Conservation (phyloP, 805 yeast species). For the Hanseniaspora mollemarum region DNA sequence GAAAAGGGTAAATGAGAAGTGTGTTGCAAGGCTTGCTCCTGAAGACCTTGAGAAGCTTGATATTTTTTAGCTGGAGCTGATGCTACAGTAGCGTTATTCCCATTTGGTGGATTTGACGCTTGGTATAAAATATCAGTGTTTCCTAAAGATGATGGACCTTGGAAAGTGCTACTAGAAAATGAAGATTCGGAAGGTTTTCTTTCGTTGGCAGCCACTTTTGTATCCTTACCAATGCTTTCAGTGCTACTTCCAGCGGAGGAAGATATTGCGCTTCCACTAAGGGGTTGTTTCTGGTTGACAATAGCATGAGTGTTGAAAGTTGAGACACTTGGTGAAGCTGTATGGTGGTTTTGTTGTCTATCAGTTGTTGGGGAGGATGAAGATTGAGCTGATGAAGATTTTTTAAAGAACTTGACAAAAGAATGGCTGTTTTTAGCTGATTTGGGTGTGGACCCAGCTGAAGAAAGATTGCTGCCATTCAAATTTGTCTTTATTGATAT, state of each 20-base stretch:
- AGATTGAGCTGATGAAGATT: not conserved
- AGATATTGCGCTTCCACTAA: not conserved
- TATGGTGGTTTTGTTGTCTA: not conserved
- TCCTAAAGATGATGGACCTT: constrained; percentile 17
- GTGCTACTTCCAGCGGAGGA: constrained; percentile 3
- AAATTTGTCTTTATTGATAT: constrained; percentile 2
- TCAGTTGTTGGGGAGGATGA: not conserved
- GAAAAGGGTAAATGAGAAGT: constrained; percentile 42
- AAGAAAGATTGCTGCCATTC: not conserved
- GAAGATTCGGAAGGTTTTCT: constrained; percentile 3
- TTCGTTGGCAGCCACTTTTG: not conserved
- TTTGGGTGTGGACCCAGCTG: constrained; percentile 8
- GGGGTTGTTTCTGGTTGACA: constrained; percentile 1
- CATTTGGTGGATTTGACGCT: constrained; percentile 6
- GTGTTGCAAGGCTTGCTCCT: constrained; percentile 13
- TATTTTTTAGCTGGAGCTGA: not conserved
- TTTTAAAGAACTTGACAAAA: constrained; percentile 14
- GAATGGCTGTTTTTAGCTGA: constrained; percentile 11
- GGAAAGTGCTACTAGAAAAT: constrained; percentile 14
- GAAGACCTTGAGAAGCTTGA: constrained; percentile 1
- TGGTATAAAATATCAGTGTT: constrained; percentile 16
- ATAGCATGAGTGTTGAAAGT: constrained; percentile 17
- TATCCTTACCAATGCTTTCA: not conserved
- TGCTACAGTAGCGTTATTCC: not conserved
- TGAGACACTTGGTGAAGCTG: constrained; percentile 15